Percentiles rank a stretch among this genome's conserved stretches.
Evolutionary conservation across 768 basidiomycete species (phyloP).

Genomic region (Boletus reticuloceps): DNA sequence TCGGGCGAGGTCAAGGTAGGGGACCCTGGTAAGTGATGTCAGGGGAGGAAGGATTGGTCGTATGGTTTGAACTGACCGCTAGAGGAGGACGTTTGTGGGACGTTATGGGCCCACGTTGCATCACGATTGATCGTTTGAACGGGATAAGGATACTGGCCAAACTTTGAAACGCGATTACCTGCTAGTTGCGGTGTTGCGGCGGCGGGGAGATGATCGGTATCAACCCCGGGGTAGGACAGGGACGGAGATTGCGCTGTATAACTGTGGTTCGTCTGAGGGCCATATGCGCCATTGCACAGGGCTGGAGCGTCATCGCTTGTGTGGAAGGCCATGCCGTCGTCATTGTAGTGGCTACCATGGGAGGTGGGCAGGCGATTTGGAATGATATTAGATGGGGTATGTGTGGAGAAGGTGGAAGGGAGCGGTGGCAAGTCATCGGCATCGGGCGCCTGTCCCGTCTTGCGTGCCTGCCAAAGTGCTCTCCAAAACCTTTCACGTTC

Average conservation of each 20-base stretch:
- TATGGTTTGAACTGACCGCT: constrained; percentile 27
- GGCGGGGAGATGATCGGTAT: constrained; percentile 30
- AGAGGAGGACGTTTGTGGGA: constrained; percentile 32
- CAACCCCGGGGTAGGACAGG: constrained; percentile 34
- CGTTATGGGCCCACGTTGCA: constrained; percentile 26
- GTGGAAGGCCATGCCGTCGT: constrained; percentile 49
- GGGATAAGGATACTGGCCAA: constrained; percentile 46
- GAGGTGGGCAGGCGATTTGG: constrained; percentile 40
- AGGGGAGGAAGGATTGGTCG: constrained; percentile 29
- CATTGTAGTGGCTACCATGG: constrained; percentile 34
- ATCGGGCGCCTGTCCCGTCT: constrained; percentile 50
- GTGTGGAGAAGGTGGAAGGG: constrained; percentile 41
- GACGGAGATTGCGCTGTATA: constrained; percentile 52
- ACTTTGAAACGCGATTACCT: constrained; percentile 49
- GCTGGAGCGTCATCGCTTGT: constrained; percentile 45
- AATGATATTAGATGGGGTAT: constrained; percentile 32
- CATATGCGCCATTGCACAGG: constrained; percentile 45
- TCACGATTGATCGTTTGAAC: constrained; percentile 35
- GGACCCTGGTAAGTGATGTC: constrained; percentile 49
- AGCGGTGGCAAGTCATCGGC: constrained; percentile 51
- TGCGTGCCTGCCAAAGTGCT: constrained; percentile 64
- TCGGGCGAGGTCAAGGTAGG: constrained; percentile 48
- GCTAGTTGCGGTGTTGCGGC: constrained; percentile 31
- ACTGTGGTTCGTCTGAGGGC: constrained; percentile 34
- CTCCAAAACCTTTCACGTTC: constrained; percentile 77